Evolutionary conservation across 225 moss, liverwort and hornwort genomes (phyloP).

Genomic region (Polytrichum formosum): DNA sequence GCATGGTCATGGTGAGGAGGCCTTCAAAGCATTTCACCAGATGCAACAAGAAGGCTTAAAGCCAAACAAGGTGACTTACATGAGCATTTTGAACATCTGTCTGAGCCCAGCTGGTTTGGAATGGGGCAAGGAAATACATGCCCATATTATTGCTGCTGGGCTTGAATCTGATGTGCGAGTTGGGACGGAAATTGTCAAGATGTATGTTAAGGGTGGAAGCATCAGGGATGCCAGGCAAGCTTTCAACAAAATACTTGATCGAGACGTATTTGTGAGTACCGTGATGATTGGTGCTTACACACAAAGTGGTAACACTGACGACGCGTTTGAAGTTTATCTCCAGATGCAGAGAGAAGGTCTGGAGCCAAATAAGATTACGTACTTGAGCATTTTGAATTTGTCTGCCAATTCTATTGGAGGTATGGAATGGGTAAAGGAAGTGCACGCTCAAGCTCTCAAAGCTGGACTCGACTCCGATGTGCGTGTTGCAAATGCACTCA

Average conservation of each 20-base stretch:
- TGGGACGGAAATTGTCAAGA: conserved; percentile 2
- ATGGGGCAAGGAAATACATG: conserved; percentile 9
- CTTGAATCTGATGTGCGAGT: conserved; percentile 9
- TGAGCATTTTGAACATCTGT: conserved; percentile 2
- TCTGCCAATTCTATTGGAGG: background rate
- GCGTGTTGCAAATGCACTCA: conserved; percentile 7
- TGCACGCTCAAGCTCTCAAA: conserved; percentile 7
- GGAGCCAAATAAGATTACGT: conserved; percentile 4
- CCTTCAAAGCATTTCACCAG: conserved; percentile 3
- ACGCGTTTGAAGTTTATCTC: background rate
- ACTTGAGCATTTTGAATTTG: conserved; percentile 6
- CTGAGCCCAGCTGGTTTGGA: background rate
- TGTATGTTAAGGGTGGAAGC: conserved; percentile 9
- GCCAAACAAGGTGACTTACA: conserved; percentile 4
- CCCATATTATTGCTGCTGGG: background rate
- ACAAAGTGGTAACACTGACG: background rate
- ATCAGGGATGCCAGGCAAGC: background rate
- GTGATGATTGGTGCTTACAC: conserved; percentile 8
- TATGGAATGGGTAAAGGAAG: conserved; percentile 5
- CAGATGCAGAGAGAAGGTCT: conserved; percentile 10
- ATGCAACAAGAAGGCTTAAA: background rate
- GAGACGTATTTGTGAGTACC: conserved; percentile 2
- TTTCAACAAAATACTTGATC: conserved; percentile 4
- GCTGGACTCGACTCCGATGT: conserved; percentile 1
- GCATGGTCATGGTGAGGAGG: conserved; percentile 1